phyloP scores from a whole-genome alignment of 495 filamentous ascomycete species.

The Penicillium canariense region DNA sequence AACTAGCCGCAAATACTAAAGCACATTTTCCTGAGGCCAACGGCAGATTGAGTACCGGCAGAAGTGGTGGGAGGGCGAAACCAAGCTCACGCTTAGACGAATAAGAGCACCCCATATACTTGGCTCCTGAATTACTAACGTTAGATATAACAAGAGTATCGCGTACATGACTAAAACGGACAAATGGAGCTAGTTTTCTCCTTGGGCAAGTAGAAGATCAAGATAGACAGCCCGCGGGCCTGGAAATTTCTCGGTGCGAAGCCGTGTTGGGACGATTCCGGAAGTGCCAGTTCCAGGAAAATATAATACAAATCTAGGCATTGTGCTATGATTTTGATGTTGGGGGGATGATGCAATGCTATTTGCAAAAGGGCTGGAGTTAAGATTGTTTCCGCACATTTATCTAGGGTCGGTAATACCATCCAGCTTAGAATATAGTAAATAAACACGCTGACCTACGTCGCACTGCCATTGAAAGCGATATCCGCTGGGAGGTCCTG shows the following conservation, averaged over 20 bases:
- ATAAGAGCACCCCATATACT: slow-evolving; percentile 4
- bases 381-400: no score
- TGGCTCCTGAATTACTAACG: not conserved
- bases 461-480: not conserved
- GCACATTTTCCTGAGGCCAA: slow-evolving; percentile 39
- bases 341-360: no score
- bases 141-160: slow-evolving; percentile 8
- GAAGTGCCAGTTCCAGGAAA: no score
- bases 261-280: no score
- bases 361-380: no score
- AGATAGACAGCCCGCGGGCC: slow-evolving; percentile 13
- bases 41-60: slow-evolving; percentile 14
- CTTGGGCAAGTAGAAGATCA: not conserved
- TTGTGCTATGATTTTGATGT: not conserved
- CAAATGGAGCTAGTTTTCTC: slow-evolving; percentile 9
- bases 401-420: no score
- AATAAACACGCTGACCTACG: not conserved
- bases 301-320: no score
- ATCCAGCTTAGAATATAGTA: no score
- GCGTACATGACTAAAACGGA: slow-evolving; percentile 16
- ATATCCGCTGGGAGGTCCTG: not conserved
- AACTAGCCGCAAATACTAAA: slow-evolving; percentile 54
- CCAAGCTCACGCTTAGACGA: slow-evolving; percentile 25
- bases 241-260: slow-evolving; percentile 20
- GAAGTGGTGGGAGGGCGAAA: slow-evolving; percentile 22